Percentiles rank a stretch among this genome's conserved stretches.
phyloP scores from a whole-genome alignment of 768 basidiomycete species.

The Piloderma croceum region DNA sequence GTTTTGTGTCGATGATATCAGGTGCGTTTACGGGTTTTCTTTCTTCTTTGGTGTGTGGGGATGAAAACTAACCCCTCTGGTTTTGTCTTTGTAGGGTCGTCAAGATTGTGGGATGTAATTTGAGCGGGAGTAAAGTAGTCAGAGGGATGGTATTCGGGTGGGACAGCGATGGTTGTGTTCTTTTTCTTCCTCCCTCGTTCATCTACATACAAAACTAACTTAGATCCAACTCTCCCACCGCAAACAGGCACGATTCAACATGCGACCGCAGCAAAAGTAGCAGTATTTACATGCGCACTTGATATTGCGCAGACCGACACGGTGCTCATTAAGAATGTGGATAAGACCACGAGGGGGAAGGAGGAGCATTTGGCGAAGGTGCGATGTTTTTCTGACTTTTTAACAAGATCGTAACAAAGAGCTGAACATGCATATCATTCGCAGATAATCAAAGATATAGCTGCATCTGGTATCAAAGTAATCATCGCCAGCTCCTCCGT shows the following conservation, averaged over 20 bases:
- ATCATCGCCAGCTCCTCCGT: constrained; percentile 90
- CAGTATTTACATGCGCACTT: constrained; percentile 88
- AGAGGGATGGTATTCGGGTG: constrained; percentile 98
- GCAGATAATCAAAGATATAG: constrained; percentile 98
- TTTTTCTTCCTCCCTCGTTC: background rate
- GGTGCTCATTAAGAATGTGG: constrained; percentile 89
- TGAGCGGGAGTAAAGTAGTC: constrained; percentile 82
- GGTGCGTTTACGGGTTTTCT: too few species aligned
- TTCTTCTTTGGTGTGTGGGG: too few species aligned
- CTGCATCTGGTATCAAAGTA: constrained; percentile 89
- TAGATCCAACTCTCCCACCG: too few species aligned
- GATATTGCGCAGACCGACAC: constrained; percentile 97
- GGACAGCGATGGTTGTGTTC: constrained; percentile 77
- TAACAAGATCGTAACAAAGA: too few species aligned
- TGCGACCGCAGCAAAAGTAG: constrained; percentile 82
- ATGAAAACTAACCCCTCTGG: too few species aligned
- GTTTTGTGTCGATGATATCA: constrained; percentile 99
- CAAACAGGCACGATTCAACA: constrained; percentile 87
- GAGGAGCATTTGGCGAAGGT: constrained; percentile 95
- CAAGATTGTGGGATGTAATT: constrained; percentile 93
- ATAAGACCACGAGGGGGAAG: constrained; percentile 92
- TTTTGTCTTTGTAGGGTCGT: too few species aligned
- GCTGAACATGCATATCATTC: background rate
- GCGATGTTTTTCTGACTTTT: constrained; percentile 4
- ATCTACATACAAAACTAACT: background rate